phyloP scores from a whole-genome alignment of 805 yeast genomes.

The Monosporozyma siamensis region DNA sequence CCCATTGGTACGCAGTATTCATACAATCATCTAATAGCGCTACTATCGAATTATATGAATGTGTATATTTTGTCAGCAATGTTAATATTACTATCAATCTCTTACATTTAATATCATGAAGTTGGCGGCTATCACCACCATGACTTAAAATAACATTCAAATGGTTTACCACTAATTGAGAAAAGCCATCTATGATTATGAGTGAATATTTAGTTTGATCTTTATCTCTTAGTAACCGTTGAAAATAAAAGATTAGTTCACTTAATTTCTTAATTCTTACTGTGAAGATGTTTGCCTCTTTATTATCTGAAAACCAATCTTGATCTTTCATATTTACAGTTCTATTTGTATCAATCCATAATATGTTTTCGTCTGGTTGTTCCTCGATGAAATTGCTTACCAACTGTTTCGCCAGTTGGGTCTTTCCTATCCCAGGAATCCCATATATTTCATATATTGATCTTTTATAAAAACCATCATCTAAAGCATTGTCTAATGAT shows the following conservation, averaged over 20 bases:
- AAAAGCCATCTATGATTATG: slow-evolving; percentile 27
- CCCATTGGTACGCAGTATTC: slow-evolving; percentile 23
- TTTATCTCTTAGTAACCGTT: slow-evolving; percentile 7
- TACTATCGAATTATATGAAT: slow-evolving; percentile 15
- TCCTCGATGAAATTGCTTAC: slow-evolving; percentile 5
- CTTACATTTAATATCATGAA: slow-evolving; percentile 25
- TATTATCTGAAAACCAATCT: not conserved
- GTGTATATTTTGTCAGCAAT: slow-evolving; percentile 23
- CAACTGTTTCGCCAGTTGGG: slow-evolving; percentile 18
- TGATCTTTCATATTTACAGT: slow-evolving; percentile 7
- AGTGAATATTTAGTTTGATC: slow-evolving; percentile 9
- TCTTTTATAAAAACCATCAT: slow-evolving; percentile 22
- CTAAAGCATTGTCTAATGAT: slow-evolving; percentile 16
- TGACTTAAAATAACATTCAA: slow-evolving; percentile 6
- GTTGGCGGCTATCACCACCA: not conserved
- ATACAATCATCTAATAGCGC: slow-evolving; percentile 25
- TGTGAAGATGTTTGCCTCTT: not conserved
- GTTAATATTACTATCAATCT: slow-evolving; percentile 21
- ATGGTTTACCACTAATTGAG: slow-evolving; percentile 23
- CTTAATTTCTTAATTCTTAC: slow-evolving; percentile 18
- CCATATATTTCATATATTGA: slow-evolving; percentile 29
- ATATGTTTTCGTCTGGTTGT: slow-evolving; percentile 10
- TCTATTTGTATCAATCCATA: slow-evolving; percentile 26
- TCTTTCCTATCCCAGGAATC: slow-evolving; percentile 29
- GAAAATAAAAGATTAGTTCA: slow-evolving; percentile 21